Percentiles rank a stretch among this genome's conserved stretches.
These are phyloP conservation scores for Isatis lusitanica DNA, from an alignment of 441 rosid species.

Conservation along the genomic window DNA sequence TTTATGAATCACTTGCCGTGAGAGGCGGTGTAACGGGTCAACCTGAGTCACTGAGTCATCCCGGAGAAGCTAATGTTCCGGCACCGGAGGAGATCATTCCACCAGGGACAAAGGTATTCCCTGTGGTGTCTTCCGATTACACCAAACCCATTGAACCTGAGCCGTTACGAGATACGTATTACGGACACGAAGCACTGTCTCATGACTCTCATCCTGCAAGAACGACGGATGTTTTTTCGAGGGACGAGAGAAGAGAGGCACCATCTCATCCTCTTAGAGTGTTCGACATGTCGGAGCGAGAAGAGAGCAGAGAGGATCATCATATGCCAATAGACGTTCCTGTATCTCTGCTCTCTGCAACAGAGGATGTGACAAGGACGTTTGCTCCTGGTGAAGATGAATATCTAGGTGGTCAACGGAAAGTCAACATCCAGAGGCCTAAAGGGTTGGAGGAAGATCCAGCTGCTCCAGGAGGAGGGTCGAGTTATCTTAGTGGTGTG, in stretches of 20 bases:
- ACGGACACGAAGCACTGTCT: slow-evolving; percentile 21
- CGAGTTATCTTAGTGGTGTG: slow-evolving; percentile 28
- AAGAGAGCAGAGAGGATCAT: slow-evolving; percentile 30
- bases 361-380: slow-evolving; percentile 36
- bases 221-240: neutral
- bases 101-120: slow-evolving; percentile 32
- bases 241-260: slow-evolving; percentile 10
- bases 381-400: slow-evolving; percentile 30
- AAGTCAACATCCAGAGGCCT: slow-evolving; percentile 41
- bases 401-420: slow-evolving; percentile 33
- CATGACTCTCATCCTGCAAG: slow-evolving; percentile 19
- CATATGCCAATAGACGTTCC: slow-evolving; percentile 29
- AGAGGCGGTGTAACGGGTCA: slow-evolving; percentile 30
- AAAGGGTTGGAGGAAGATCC: slow-evolving; percentile 56
- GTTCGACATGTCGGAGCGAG: slow-evolving; percentile 15
- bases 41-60: slow-evolving; percentile 31
- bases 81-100: slow-evolving; percentile 25
- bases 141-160: slow-evolving; percentile 24
- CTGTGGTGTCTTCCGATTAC: slow-evolving; percentile 29
- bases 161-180: slow-evolving; percentile 8
- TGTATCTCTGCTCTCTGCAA: slow-evolving; percentile 17
- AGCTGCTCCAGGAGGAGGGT: slow-evolving; percentile 39
- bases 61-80: slow-evolving; percentile 35
- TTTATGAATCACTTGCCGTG: slow-evolving; percentile 39
- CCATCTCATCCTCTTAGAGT: neutral